Conservation (phyloP, 2,329 filamentous ascomycete species). For the Thermothelomyces thermophilus region DNA sequence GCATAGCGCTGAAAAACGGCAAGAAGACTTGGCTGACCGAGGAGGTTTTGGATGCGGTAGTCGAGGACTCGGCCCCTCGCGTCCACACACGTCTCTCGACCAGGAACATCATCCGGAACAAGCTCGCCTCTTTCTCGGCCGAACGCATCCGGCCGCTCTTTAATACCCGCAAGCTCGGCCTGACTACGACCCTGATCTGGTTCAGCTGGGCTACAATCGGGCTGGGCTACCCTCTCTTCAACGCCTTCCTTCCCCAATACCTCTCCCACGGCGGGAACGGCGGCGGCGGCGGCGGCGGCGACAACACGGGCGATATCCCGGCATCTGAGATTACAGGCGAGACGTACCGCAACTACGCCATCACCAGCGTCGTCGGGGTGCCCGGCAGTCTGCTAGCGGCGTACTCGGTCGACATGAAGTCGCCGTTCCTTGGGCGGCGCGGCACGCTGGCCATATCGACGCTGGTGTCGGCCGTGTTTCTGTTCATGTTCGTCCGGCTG, state of each 20-base stretch:
- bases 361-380: slow-evolving; percentile 69
- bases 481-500: slow-evolving; percentile 60
- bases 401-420: slow-evolving; percentile 60
- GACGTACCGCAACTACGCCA: slow-evolving; percentile 75
- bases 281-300: slow-evolving; percentile 30
- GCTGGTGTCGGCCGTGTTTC: slow-evolving; percentile 58
- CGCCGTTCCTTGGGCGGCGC: slow-evolving; percentile 59
- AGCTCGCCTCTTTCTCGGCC: slow-evolving; percentile 59
- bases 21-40: slow-evolving; percentile 70
- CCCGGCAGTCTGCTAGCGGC: slow-evolving; percentile 71
- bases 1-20: slow-evolving; percentile 65
- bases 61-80: slow-evolving; percentile 29
- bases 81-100: slow-evolving; percentile 27
- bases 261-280: slow-evolving; percentile 47
- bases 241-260: slow-evolving; percentile 84
- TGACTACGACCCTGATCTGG: slow-evolving; percentile 57
- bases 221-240: slow-evolving; percentile 83
- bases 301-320: slow-evolving; percentile 22
- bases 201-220: slow-evolving; percentile 78
- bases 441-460: slow-evolving; percentile 65
- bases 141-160: slow-evolving; percentile 63
- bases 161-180: slow-evolving; percentile 43
- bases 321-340: slow-evolving; percentile 35
- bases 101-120: slow-evolving; percentile 45
- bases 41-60: slow-evolving; percentile 56